Base-by-base conservation (phyloP, 768 basidiomycete species). In the Brasilioporus rufonigricans region DNA sequence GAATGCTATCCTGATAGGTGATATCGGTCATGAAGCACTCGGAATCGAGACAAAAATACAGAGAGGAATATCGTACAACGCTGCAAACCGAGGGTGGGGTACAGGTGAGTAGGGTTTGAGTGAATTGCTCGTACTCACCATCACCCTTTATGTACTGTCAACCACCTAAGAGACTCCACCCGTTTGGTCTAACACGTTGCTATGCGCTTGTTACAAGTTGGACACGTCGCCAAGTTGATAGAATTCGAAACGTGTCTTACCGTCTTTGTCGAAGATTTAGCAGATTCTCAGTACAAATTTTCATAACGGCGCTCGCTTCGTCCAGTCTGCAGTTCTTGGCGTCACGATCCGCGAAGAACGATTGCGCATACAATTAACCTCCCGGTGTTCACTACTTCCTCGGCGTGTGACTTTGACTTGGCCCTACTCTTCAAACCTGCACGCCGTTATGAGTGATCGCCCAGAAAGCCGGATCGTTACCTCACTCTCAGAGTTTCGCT, bases 281-380 rank as follows among this genome's bases (percentile, higher is more conserved):
- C 39, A 40, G 39, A 41, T 50, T 50, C 49, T 48, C 36, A 51
- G 36, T 26, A 14, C 18, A 54, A 39, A 38, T 49, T 24, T 19
- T 27, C 39, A 39, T 10, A 26, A 36, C n/a, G n/a, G n/a, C 9
- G 16, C 31, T 45, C 41, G 33, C 53, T 46, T 48, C 57, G 44
- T 24, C 23, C n/a, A 29, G 24, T 40, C 13, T 40, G 48, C 46
- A 45, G 12, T 45, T 56, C 65, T 64, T 64, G 65, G 64, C 64
- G 8, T 31, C 36, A 40, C 39, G 53, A 64, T 61, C 53, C 55
- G 61, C 45, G 36, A 26, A 48, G 33, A 29, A 21, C 24, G 50
- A 32, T 40, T 40, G 50, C 27, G 21, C 41, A 31, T 32, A 21
- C 31, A 39, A 32, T 27, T 12, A 31, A 41, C 53, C 44, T 53